A percentile compares a stretch with the other conserved stretches of the same genome.
Evolutionary conservation across 306 rosid genomes (phyloP).

Genomic region (Spatholobus suberectus): DNA sequence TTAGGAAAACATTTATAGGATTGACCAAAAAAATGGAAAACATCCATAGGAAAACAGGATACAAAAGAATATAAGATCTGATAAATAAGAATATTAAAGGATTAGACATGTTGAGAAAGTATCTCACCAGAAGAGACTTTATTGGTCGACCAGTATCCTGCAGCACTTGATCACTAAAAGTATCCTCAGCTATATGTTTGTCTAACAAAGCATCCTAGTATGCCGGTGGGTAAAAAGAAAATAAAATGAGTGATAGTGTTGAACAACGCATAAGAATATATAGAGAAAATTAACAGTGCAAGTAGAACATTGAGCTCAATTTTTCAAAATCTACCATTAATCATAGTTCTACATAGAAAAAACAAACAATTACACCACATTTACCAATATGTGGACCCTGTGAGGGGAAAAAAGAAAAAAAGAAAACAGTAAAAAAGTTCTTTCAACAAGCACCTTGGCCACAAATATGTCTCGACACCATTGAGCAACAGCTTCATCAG

Average conservation of each 20-base stretch:
- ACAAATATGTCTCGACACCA: conserved; percentile 95
- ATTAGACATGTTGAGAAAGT: conserved; percentile 6
- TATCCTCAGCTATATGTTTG: conserved; percentile 72
- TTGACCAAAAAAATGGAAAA: not conserved
- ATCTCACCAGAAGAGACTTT: conserved; percentile 85
- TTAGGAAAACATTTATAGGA: conserved; percentile 16
- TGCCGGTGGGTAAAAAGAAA: not conserved
- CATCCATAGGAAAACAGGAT: not conserved
- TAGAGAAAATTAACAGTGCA: not conserved
- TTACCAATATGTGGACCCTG: not conserved
- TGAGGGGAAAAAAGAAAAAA: not conserved
- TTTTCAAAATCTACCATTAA: not conserved
- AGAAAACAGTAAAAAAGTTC: not conserved
- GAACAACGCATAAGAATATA: not conserved
- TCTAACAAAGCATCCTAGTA: conserved; percentile 86
- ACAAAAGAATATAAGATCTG: not conserved
- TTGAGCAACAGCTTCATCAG: conserved; percentile 90
- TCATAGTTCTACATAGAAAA: not conserved
- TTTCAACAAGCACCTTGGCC: conserved; percentile 63
- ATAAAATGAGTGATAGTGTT: conserved; percentile 7
- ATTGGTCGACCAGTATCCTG: conserved; percentile 68
- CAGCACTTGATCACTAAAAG: conserved; percentile 68
- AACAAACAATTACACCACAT: not conserved
- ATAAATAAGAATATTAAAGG: conserved; percentile 1
- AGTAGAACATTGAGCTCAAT: not conserved